phyloP scores from a whole-genome alignment of 2,329 filamentous ascomycete genomes.

The Allantophomopsis cytisporea region DNA sequence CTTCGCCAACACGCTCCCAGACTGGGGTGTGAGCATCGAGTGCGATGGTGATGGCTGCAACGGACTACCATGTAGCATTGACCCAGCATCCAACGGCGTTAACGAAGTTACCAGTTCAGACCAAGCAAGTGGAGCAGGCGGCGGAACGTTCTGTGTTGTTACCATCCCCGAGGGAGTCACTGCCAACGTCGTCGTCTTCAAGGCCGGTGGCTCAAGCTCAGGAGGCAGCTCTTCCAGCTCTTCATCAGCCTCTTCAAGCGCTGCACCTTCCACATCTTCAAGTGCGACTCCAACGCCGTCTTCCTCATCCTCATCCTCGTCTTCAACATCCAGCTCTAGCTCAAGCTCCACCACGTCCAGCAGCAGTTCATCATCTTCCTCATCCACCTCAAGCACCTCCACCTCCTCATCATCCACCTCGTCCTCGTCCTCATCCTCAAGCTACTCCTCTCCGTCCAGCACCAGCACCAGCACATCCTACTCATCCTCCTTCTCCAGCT shows the following conservation, averaged over 20 bases:
- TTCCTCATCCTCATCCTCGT: constrained; percentile 7
- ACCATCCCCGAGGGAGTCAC: constrained; percentile 54
- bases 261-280: constrained; percentile 5
- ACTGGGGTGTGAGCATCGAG: constrained; percentile 56
- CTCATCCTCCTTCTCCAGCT: too few relatives aligned
- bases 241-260: constrained; percentile 4
- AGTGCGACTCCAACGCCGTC: constrained; percentile 10
- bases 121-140: constrained; percentile 47
- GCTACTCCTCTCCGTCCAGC: constrained; percentile 3
- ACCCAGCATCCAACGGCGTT: constrained; percentile 39
- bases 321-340: constrained; percentile 6
- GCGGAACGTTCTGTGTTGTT: constrained; percentile 61
- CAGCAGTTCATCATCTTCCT: constrained; percentile 6
- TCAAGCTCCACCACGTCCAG: constrained; percentile 4
- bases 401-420: too few relatives aligned
- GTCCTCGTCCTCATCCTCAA: constrained; percentile 3
- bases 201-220: constrained; percentile 12
- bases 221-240: constrained; percentile 2
- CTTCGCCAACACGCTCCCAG: constrained; percentile 42
- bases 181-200: constrained; percentile 54
- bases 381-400: not conserved
- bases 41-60: constrained; percentile 54
- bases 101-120: constrained; percentile 44
- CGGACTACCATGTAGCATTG: constrained; percentile 62
- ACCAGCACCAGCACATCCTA: too few relatives aligned